These are phyloP conservation scores for Uronychia setigera DNA, from an alignment of 73 alveolate species.

Conservation along the genomic window DNA sequence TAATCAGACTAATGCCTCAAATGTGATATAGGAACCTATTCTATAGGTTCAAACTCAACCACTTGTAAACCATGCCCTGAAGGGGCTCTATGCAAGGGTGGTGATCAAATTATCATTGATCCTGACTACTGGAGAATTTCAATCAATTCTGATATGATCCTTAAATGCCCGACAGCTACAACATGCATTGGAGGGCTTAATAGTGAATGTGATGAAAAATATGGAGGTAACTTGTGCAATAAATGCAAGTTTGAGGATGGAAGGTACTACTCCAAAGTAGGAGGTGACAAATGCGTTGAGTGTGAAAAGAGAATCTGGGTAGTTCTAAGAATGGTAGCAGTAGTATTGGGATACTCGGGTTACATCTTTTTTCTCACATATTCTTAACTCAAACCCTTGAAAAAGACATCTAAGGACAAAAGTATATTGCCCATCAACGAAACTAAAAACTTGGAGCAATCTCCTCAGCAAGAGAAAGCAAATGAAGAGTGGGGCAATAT, in stretches of 20 bases:
- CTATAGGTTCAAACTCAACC: constrained; percentile 12
- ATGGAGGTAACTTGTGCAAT: constrained; percentile 22
- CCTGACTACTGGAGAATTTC: constrained; percentile 60
- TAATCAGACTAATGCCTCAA: constrained; percentile 32
- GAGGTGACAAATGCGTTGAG: neutral
- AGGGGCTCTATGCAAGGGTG: constrained; percentile 55
- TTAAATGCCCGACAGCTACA: constrained; percentile 36
- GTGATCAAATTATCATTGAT: constrained; percentile 16
- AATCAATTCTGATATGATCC: constrained; percentile 8
- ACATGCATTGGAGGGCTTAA: constrained; percentile 64
- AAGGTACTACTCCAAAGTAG: neutral
- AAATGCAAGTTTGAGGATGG: neutral
- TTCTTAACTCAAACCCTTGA: too few relatives aligned
- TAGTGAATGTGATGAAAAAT: constrained; percentile 6
- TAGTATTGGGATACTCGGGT: neutral
- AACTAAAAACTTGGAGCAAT: too few relatives aligned
- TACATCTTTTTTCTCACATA: too few relatives aligned
- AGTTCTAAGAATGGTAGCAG: neutral
- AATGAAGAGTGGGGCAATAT: too few relatives aligned
- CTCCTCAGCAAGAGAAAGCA: too few relatives aligned
- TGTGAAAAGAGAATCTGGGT: neutral
- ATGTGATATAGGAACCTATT: constrained; percentile 47
- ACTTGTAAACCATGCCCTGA: constrained; percentile 49
- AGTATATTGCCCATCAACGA: too few relatives aligned
- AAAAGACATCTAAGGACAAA: too few relatives aligned